Percentiles rank a stretch among this genome's conserved stretches.
These are phyloP conservation scores for Furcasterigmium sp. DNA, from an alignment of 2,329 filamentous ascomycete genomes.

Conservation along the genomic window DNA sequence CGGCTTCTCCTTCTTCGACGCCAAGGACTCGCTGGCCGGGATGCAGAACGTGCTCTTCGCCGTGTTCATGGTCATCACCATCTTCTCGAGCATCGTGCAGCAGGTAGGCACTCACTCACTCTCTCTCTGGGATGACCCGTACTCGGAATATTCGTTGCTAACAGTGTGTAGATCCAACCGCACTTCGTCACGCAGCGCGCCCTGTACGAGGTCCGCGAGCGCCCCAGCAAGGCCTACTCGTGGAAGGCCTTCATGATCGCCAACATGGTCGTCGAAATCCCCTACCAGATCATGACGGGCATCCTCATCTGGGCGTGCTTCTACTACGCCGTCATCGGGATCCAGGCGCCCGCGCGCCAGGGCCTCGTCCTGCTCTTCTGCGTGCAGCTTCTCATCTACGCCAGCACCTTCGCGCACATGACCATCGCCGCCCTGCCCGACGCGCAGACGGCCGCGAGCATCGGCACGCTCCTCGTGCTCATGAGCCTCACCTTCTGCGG, in stretches of 20 bases:
- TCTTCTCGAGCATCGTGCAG: slow-evolving; percentile 66
- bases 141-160: slow-evolving; percentile 25
- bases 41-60: slow-evolving; percentile 71
- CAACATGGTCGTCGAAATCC: slow-evolving; percentile 68
- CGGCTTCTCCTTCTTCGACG: slow-evolving; percentile 64
- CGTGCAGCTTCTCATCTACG: slow-evolving; percentile 65
- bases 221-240: slow-evolving; percentile 68
- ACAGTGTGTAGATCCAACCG: slow-evolving; percentile 57
- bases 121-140: slow-evolving; percentile 15
- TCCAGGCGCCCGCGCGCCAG: slow-evolving; percentile 48
- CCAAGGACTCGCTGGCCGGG: slow-evolving; percentile 54
- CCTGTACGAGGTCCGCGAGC: slow-evolving; percentile 73
- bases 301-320: slow-evolving; percentile 60
- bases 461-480: slow-evolving; percentile 55
- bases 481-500: slow-evolving; percentile 58
- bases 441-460: slow-evolving; percentile 60
- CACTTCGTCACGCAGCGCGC: slow-evolving; percentile 69
- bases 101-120: slow-evolving; percentile 31
- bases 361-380: slow-evolving; percentile 61
- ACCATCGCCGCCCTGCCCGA: slow-evolving; percentile 65
- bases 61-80: slow-evolving; percentile 70
- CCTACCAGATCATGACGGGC: slow-evolving; percentile 62
- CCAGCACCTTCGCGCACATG: slow-evolving; percentile 69
- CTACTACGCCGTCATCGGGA: slow-evolving; percentile 59
- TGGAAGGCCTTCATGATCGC: slow-evolving; percentile 70